phyloP scores from a whole-genome alignment of 2,329 filamentous ascomycete species.

The Hansfordia pulvinata region DNA sequence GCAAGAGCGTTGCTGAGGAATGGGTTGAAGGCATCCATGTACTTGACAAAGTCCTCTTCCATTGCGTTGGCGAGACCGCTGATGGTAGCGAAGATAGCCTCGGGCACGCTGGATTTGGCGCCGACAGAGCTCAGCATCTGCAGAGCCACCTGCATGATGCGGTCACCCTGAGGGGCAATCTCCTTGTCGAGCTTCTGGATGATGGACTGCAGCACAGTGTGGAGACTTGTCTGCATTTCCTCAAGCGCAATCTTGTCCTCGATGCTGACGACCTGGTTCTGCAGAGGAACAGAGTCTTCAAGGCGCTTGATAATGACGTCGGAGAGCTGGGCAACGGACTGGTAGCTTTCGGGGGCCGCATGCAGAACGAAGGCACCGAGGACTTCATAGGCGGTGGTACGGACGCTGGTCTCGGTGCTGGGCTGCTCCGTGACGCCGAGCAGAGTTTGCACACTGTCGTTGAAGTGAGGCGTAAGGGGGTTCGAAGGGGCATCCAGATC shows the following conservation, averaged over 20 bases:
- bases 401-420: constrained; percentile 76
- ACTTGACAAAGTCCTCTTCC: constrained; percentile 87
- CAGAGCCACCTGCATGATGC: constrained; percentile 83
- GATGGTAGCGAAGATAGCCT: constrained; percentile 84
- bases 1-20: constrained; percentile 89
- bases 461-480: constrained; percentile 81
- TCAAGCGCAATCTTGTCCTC: constrained; percentile 93
- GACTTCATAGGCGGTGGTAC: constrained; percentile 94
- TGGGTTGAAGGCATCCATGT: constrained; percentile 90
- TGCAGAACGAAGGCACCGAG: constrained; percentile 90
- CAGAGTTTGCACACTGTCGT: constrained; percentile 76
- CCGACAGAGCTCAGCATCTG: constrained; percentile 66
- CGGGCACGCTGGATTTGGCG: constrained; percentile 84
- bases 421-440: constrained; percentile 72
- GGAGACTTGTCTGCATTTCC: constrained; percentile 94
- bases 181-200: constrained; percentile 85
- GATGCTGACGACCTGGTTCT: constrained; percentile 87
- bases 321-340: constrained; percentile 67
- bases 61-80: constrained; percentile 84
- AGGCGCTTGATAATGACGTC: constrained; percentile 83
- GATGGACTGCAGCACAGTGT: constrained; percentile 82
- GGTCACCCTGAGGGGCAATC: constrained; percentile 78
- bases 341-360: constrained; percentile 73
- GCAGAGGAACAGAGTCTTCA: constrained; percentile 78
- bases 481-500: constrained; percentile 68